Evolutionary conservation across 2,329 filamentous ascomycete species (phyloP), one percentile per base, ranked within the genome.

Genomic region (Sclerotinia subarctica): DNA sequence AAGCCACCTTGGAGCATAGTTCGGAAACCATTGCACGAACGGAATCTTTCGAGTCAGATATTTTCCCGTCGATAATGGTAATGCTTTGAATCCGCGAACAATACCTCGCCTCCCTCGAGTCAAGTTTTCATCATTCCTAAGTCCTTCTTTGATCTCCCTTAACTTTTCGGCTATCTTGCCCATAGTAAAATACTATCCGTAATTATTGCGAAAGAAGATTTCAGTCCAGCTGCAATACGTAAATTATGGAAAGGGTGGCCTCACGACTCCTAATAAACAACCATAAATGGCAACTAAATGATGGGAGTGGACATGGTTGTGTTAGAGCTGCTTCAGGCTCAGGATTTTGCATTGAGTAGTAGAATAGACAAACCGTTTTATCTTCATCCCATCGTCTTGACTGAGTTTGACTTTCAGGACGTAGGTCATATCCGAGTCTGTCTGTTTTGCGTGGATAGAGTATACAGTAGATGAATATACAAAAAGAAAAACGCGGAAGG

Each of bases 41-140:
- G 87, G 88, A 3, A 88, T 78, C 74, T 89, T 90, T 70, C 87
- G 85, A 46, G 83, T 69, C 8, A 86, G 77, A 72, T 90, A 90
- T 62, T 86, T 81, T 6, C 77, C 80, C 1, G 85, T 78, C 11
- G 82, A 84, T 3, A 82, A 81, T 0, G 87, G 86, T 0, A 88
- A 71, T n/a, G 49, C 58, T 29, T 67, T 60, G 32, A 54, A 56
- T 13, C 69, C 67, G 21, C 64, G 47, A 26, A 64, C 53, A 53
- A 71, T 11, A 21, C 68, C 66, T 5, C 47, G 64, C 56, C 60
- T 66, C 35, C 66, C 69, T 54, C 66, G 59, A 47, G 44, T 64
- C 19, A 68, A 19, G n/a, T 64, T 68, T 32, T 64, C 66, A 32
- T 68, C 66, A 19, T 64, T 56, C 19, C 21, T 35, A n/a, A 68